Percentiles rank a stretch among this genome's conserved stretches.
Evolutionary conservation across 768 basidiomycete genomes (phyloP).

Genomic region (Pulveroboletus frians): DNA sequence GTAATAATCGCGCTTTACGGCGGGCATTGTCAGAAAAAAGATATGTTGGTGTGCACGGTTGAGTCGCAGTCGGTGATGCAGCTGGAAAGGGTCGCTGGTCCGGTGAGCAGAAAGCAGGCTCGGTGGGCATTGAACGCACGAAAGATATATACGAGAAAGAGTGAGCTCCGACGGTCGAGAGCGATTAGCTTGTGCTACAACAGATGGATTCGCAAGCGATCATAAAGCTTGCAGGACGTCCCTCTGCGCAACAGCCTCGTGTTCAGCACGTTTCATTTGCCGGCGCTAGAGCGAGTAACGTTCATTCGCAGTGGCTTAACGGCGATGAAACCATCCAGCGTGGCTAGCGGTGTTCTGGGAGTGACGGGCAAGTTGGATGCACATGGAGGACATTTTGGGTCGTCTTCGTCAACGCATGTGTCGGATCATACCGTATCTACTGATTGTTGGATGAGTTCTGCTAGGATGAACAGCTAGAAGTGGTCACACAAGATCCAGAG

Average conservation of each 20-base stretch:
- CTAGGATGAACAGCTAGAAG: background rate
- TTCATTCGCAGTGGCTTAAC: conserved; percentile 19
- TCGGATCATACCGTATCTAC: background rate
- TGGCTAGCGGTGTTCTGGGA: background rate
- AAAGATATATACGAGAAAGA: conserved; percentile 26
- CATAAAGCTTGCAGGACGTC: conserved; percentile 19
- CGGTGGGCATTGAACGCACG: conserved; percentile 11
- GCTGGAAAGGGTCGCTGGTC: conserved; percentile 5
- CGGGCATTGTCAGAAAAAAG: conserved; percentile 26
- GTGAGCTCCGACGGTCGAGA: conserved; percentile 21
- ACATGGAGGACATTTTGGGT: background rate
- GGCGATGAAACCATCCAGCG: conserved; percentile 12
- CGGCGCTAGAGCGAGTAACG: conserved; percentile 26
- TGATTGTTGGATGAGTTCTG: background rate
- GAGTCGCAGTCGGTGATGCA: conserved; percentile 6
- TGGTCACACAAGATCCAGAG: conserved; percentile 4
- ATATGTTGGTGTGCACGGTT: conserved; percentile 6
- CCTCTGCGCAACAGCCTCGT: conserved; percentile 25
- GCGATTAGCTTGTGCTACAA: conserved; percentile 18
- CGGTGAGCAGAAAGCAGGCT: conserved; percentile 9
- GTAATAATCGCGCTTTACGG: conserved; percentile 28
- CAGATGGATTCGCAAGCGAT: conserved; percentile 22
- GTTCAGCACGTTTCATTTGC: conserved; percentile 32
- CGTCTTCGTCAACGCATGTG: background rate
- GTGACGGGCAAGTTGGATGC: background rate